Conservation (phyloP, 768 basidiomycete genomes). For the Crucibulum laeve region DNA sequence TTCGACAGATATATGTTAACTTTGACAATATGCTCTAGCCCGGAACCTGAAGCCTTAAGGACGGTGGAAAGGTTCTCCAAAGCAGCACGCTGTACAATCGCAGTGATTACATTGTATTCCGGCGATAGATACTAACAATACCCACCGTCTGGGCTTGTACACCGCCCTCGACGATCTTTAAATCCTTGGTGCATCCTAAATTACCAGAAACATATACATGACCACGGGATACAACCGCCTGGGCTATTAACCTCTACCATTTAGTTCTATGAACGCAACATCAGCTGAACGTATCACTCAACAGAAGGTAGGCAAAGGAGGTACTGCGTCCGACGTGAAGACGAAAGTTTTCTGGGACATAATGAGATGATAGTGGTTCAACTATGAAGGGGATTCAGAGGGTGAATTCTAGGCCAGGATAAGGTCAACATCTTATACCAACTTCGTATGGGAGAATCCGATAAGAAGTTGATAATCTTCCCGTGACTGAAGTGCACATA, state of each 20-base stretch:
- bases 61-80: constrained; percentile 34
- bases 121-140: not conserved
- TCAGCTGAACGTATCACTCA: constrained; percentile 5
- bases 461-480: too few relatives aligned
- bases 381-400: too few relatives aligned
- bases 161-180: constrained; percentile 29
- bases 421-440: too few relatives aligned
- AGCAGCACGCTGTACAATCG: constrained; percentile 23
- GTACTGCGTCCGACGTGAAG: constrained; percentile 24
- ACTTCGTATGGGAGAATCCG: too few relatives aligned
- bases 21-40: constrained; percentile 36
- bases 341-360: too few relatives aligned
- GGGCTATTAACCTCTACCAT: constrained; percentile 16
- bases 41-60: constrained; percentile 36
- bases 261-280: not conserved
- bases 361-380: too few relatives aligned
- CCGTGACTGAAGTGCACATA: too few relatives aligned
- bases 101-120: not conserved
- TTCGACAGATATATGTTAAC: constrained; percentile 36
- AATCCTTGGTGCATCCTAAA: constrained; percentile 28
- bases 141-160: constrained; percentile 31
- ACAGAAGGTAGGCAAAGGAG: constrained; percentile 33
- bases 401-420: too few relatives aligned
- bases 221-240: constrained; percentile 32
- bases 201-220: constrained; percentile 34